Evolutionary conservation across 1,284 basidiomycete genomes (phyloP).

Genomic region (Albatrellus sp.): DNA sequence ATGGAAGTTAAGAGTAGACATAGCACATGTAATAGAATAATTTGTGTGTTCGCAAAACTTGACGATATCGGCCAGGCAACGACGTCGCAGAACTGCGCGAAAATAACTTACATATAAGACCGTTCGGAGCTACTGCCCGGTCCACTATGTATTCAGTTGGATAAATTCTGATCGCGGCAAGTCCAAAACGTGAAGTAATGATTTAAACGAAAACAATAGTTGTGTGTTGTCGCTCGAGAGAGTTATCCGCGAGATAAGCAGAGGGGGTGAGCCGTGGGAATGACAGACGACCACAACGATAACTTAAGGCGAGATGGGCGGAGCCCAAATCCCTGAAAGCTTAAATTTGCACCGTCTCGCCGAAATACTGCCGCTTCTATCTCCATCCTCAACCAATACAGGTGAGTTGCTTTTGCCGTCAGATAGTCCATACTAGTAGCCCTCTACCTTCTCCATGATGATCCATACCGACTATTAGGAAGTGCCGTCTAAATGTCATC

Average conservation of each 20-base stretch:
- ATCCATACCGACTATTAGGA: conserved; percentile 6
- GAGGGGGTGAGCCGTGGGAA: neutral
- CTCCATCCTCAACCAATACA: neutral
- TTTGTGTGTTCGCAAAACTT: no score
- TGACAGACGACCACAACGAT: neutral
- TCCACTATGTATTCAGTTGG: no score
- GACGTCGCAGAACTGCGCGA: no score
- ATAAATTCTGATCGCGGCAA: no score
- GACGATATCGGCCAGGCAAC: no score
- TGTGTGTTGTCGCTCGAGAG: neutral
- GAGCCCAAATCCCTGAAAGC: neutral
- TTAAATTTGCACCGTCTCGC: no score
- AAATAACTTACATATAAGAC: no score
- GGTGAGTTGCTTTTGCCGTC: neutral
- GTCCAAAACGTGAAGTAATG: no score
- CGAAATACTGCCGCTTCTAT: no score
- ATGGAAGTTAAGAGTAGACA: no score
- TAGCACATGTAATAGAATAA: no score
- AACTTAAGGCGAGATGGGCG: neutral
- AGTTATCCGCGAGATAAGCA: conserved; percentile 1
- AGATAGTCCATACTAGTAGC: neutral
- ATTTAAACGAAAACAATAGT: neutral
- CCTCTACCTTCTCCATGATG: neutral
- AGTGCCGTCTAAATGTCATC: conserved; percentile 6
- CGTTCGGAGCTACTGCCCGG: no score